Conservation (phyloP, 805 yeast genomes). For the Kluyveromyces aestuarii region DNA sequence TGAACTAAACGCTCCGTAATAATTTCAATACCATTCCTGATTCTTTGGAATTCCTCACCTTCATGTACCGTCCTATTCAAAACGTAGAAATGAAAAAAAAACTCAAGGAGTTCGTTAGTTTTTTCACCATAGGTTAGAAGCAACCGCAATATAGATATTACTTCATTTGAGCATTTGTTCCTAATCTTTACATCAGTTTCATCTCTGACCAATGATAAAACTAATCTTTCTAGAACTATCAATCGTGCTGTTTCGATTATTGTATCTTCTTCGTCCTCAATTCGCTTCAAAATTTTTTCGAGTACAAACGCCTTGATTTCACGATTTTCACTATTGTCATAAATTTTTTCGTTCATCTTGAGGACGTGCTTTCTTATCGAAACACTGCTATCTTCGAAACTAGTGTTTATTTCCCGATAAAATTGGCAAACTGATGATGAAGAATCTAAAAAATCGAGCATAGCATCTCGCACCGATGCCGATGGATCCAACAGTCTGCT, state of each 20-base stretch:
- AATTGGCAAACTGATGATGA: constrained; percentile 32
- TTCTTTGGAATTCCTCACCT: neutral
- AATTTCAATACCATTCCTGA: neutral
- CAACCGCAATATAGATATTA: constrained; percentile 31
- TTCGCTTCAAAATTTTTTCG: constrained; percentile 42
- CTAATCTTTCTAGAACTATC: constrained; percentile 33
- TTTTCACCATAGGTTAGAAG: constrained; percentile 32
- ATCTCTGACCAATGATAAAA: constrained; percentile 12
- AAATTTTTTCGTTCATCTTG: constrained; percentile 41
- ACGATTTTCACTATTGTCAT: constrained; percentile 26
- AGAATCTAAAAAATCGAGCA: constrained; percentile 51
- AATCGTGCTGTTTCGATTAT: constrained; percentile 36
- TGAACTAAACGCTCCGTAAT: constrained; percentile 20
- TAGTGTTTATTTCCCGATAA: constrained; percentile 37
- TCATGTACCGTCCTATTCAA: constrained; percentile 24
- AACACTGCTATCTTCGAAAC: constrained; percentile 48
- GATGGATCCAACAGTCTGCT: constrained; percentile 48
- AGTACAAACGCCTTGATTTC: constrained; percentile 35
- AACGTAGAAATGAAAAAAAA: constrained; percentile 38
- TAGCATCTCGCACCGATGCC: constrained; percentile 69
- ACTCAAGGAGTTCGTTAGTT: constrained; percentile 37
- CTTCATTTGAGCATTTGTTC: constrained; percentile 6
- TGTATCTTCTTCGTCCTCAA: constrained; percentile 64
- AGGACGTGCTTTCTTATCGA: constrained; percentile 58
- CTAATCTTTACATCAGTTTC: constrained; percentile 6